Evolutionary conservation across 2,329 filamentous ascomycete species (phyloP), one percentile per base, ranked within the genome.

Genomic region (Triangularia setosa): DNA sequence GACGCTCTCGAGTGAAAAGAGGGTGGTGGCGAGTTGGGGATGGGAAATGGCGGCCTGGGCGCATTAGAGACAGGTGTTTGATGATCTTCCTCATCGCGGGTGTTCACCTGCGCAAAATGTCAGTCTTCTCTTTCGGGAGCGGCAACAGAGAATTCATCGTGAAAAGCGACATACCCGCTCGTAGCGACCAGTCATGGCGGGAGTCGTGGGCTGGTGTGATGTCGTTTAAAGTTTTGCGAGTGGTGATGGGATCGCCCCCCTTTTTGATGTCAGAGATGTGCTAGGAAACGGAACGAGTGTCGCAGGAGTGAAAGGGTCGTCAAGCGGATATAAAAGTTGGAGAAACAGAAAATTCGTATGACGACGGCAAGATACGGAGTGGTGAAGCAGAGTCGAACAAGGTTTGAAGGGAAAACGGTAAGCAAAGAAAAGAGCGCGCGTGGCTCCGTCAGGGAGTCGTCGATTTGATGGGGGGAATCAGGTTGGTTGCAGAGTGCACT

Each of bases 1-100:
- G 92, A 92, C 30, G 90, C 83, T 74, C 91, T 87, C 56, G 93
- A 97, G 75, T 88, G 92, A 78, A 97, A 98, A 1, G 94, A 97
- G 1, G 94, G 94, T 40, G 87, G 87, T 58, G 87, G 87, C 27
- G 87, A 90, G 75, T 79, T 83, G 44, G 85, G 84, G 67, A 82
- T 75, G 52, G 76, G 75, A 28, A 76, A 75, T 14, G 71, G 71
- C 44, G 59, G 72, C 63, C 69, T 70, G 67, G 73, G 75, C 71
- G 72, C 52, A 25, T 28, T 70, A 72, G 72, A 71, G 71, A 62
- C 71, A 68, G 71, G 76, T 59, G 73, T 74, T 63, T 77, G 73
- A 66, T 73, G 70, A 65, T 85, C 80, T 63, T 87, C 83, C 64
- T 84, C 82, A 70, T 88, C 85, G 67, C 83, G 83, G 73, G 80